Conservation (phyloP, 1,284 basidiomycete genomes). For the Vanrija pseudolonga region DNA sequence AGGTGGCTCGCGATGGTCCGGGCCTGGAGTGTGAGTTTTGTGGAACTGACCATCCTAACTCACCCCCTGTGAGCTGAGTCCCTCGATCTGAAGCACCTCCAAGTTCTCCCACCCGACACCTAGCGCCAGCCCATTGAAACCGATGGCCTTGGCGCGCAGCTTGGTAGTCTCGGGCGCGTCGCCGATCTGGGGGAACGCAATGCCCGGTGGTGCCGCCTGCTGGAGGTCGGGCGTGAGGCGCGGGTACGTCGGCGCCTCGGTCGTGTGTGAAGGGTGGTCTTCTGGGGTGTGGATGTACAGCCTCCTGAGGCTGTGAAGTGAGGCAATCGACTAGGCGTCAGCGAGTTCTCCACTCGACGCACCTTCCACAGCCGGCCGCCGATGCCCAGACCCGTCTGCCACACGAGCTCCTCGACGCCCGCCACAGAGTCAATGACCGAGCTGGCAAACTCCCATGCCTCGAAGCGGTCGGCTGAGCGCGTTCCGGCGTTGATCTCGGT, state of each 20-base stretch:
- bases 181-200: background rate
- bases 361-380: constrained; percentile 12
- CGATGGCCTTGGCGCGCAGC: constrained; percentile 7
- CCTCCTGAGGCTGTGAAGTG: background rate
- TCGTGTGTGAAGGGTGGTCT: constrained; percentile 3
- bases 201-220: background rate
- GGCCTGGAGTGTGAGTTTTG: constrained; percentile 14
- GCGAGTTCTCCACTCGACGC: background rate
- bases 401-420: constrained; percentile 7
- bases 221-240: constrained; percentile 11
- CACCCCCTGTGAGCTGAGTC: constrained; percentile 17
- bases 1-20: constrained; percentile 21
- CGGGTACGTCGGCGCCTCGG: constrained; percentile 1
- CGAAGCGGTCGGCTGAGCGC: constrained; percentile 6
- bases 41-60: constrained; percentile 2
- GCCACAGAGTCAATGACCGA: constrained; percentile 8
- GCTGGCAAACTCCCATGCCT: constrained; percentile 12
- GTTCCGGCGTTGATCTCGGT: constrained; percentile 5
- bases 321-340: constrained; percentile 7
- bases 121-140: constrained; percentile 11
- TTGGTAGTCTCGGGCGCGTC: background rate
- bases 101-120: constrained; percentile 29
- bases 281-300: constrained; percentile 6
- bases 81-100: constrained; percentile 14
- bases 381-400: constrained; percentile 18